Base-by-base conservation (phyloP, 139 green algal genomes). In the Volvox africanus region DNA sequence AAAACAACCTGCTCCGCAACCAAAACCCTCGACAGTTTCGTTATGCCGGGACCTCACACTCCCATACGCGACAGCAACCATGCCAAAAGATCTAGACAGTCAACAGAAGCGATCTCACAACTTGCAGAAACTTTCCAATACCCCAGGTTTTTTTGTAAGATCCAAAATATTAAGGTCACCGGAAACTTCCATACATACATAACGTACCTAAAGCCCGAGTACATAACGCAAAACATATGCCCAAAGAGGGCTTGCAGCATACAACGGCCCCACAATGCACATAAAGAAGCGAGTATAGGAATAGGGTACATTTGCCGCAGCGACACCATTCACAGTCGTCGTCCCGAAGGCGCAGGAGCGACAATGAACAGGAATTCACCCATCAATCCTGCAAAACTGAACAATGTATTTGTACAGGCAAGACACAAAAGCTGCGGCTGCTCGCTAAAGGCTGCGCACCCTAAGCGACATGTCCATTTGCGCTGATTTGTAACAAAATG, bases 381-480 rank as follows among this genome's bases (percentile, higher is more conserved):
- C 26, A 20, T 81, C 14, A 81, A 81, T 81, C 75, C 75, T 81
- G 75, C 75, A 81, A 81, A 81, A 81, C 75, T 79, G 13, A 35
- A 50, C 18, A 20, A 81, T 35, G 50, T 81, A 61, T 19, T 28
- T 55, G 30, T 61, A 81, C 75, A 81, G 75, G 75, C 75, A 81
- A 33, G 32, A 81, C 24, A 55, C 75, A 81, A 81, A 80, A 81
- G 75, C 75, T 81, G 75, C 75, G 75, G 75, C 75, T 81, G 75
- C 75, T 61, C 75, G 75, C 75, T 35, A 9, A 30, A 81, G 75
- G 30, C 30, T 55, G 22, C 32, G 24, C 75, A 35, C 75, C 75
- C 28, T 1, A 21, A 79, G 71, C 71, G 71, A 33, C 71, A 79
- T 79, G 71, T 32, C 20, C 9, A 61, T 24, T 81, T 80, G 73